Percentiles rank a stretch among this genome's conserved stretches.
These are phyloP conservation scores for Viola odorata DNA, from an alignment of 345 rosid genomes.

Conservation along the genomic window DNA sequence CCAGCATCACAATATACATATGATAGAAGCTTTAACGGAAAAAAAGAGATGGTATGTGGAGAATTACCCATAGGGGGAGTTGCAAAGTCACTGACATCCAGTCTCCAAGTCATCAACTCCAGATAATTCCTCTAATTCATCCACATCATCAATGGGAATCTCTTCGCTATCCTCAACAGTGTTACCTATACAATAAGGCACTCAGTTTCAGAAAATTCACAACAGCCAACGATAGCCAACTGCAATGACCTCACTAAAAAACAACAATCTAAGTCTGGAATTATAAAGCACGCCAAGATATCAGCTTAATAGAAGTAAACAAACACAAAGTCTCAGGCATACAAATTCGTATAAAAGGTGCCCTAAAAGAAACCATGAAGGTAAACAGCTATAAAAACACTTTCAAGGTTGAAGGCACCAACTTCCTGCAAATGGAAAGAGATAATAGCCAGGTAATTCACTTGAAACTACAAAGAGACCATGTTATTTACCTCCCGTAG, in stretches of 20 bases:
- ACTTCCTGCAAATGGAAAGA: not conserved
- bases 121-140: constrained; percentile 51
- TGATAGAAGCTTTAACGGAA: not conserved
- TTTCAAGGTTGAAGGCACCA: not conserved
- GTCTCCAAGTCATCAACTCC: constrained; percentile 30
- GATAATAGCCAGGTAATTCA: not conserved
- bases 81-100: constrained; percentile 19
- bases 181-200: constrained; percentile 26
- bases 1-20: not conserved
- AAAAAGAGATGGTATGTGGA: not conserved
- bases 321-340: not conserved
- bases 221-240: not conserved
- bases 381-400: not conserved
- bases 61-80: not conserved
- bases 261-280: not conserved
- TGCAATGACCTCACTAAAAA: too few species aligned
- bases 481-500: constrained; percentile 37
- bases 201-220: constrained; percentile 3
- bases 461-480: not conserved
- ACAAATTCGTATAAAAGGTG: not conserved
- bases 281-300: not conserved
- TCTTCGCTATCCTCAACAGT: constrained; percentile 43
- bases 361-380: not conserved
- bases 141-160: constrained; percentile 71
- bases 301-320: not conserved